Evolutionary conservation across 306 rosid species (phyloP).

Genomic region (Sphenostylis stenocarpa): DNA sequence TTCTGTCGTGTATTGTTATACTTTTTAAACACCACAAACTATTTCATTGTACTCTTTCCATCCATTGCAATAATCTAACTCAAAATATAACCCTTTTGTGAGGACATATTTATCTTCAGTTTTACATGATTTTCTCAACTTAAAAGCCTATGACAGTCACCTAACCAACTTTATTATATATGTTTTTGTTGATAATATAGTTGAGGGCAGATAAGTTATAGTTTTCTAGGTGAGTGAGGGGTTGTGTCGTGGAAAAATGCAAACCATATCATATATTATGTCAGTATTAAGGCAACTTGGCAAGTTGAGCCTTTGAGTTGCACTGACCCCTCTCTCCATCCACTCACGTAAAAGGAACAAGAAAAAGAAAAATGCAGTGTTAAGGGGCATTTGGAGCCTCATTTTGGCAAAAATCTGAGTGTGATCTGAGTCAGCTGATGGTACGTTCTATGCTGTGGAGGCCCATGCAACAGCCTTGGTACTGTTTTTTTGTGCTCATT

Average conservation of each 20-base stretch:
- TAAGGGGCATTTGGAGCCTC: background rate
- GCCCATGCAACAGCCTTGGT: conserved; percentile 3
- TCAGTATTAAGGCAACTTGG: background rate
- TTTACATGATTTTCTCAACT: too few species aligned
- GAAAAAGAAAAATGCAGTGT: background rate
- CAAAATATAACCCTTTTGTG: background rate
- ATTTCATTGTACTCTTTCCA: background rate
- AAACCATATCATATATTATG: background rate
- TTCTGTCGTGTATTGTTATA: background rate
- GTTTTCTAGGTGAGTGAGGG: background rate
- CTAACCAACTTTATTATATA: background rate
- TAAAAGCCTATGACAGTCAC: background rate
- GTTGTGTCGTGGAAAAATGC: background rate
- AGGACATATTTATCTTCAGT: too few species aligned
- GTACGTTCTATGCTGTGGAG: background rate
- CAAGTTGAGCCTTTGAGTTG: conserved; percentile 15
- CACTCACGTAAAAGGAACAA: background rate
- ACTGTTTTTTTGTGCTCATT: background rate
- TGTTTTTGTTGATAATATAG: background rate
- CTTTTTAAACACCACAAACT: background rate
- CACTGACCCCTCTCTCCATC: too few species aligned
- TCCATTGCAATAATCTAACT: background rate
- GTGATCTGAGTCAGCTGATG: conserved; percentile 41
- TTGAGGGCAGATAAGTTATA: background rate
- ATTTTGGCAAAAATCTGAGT: conserved; percentile 13